Conservation (phyloP, 1,139 yeast genomes). For the Magnusiomyces tetraspermus region DNA sequence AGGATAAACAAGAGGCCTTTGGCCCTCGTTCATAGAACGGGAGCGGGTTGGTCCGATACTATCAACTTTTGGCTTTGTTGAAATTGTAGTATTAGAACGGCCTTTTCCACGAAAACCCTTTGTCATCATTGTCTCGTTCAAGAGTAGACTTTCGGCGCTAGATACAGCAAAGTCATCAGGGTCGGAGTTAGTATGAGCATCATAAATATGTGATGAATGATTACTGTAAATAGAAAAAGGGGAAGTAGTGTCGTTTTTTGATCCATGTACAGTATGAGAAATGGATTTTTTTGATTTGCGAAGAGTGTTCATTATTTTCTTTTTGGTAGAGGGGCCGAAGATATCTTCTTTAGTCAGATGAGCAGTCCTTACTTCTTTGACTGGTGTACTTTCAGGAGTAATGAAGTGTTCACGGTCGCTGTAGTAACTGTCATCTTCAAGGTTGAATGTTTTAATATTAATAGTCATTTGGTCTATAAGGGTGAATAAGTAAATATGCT, state of each 20-base stretch:
- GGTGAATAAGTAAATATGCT: too few relatives aligned
- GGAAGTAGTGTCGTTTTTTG: background rate
- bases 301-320: background rate
- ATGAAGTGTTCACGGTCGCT: background rate
- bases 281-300: background rate
- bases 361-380: background rate
- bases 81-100: background rate
- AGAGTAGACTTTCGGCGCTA: background rate
- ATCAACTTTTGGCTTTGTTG: background rate
- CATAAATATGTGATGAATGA: background rate
- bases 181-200: background rate
- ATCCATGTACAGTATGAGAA: background rate
- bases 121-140: background rate
- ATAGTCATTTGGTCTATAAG: too few relatives aligned
- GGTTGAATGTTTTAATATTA: too few relatives aligned
- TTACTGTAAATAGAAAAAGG: background rate
- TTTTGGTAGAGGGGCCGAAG: background rate
- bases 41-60: background rate
- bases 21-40: background rate
- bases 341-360: background rate
- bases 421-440: too few relatives aligned
- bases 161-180: background rate
- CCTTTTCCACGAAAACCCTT: background rate
- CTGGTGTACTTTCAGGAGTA: background rate
- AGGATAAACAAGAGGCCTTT: background rate